Evolutionary conservation across 2,329 filamentous ascomycete species (phyloP), one percentile per base, ranked within the genome.

Genomic region (Cytospora leucostoma): DNA sequence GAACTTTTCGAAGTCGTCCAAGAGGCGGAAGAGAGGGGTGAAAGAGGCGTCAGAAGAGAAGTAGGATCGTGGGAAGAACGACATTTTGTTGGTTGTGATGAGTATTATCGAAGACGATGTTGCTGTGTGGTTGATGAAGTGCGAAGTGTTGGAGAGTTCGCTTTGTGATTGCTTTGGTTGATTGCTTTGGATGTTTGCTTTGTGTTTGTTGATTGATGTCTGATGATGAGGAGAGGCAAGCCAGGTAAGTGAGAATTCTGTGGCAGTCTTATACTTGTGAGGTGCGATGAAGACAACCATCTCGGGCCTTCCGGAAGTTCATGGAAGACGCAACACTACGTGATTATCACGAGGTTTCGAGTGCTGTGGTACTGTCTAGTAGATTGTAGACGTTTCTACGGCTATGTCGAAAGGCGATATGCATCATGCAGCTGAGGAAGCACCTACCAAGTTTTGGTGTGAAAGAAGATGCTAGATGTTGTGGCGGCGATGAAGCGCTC

Each of bases 1-100:
- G 75, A 87, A 86, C 72, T 76, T 79, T 72, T 88, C 84, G 68
- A 84, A 87, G 75, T 88, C 85, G 69, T 88, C 84, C 56, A 88
- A 82, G 65, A 88, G 80, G 64, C 84, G 84, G 81, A 88, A 87
- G 71, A 88, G 82, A 60, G 84, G 82, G 44, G 79, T 80, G 74
- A 86, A 84, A 74, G 81, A 81, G 68, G 79, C 72, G 72, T 81
- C 77, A 66, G 76, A 68, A 57, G 65, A 60, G 71, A 79, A 75
- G 79, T 83, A 79, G 70, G 81, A 76, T 71, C 80, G 80, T 64
- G 82, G 79, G 78, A 87, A 87, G 78, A 87, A 78, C 68, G 84
- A 81, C 85, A 88, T 88, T 74, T 74, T 86, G 77, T 55, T 40
- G 65, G 65, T 56, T 70, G 62, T 69, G 61, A 67, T 69, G 68